Evolutionary conservation across 192 early-diverging fungal species (phyloP).

Genomic region (Entomortierella beljakovae): DNA sequence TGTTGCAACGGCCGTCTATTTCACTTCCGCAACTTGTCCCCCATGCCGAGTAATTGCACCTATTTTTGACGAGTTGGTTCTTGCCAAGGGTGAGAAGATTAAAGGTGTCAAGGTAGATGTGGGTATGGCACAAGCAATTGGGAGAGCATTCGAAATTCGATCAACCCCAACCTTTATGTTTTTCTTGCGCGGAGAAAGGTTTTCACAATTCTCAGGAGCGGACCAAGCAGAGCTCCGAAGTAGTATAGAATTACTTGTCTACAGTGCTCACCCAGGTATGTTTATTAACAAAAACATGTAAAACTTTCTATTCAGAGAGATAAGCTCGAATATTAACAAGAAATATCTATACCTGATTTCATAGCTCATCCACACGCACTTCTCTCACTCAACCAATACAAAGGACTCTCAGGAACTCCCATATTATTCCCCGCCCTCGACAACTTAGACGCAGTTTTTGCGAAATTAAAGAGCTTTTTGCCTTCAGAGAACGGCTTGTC

Average conservation of each 20-base stretch:
- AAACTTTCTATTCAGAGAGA: neutral
- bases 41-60: conserved; percentile 79
- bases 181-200: conserved; percentile 69
- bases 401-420: conserved; percentile 52
- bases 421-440: conserved; percentile 54
- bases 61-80: conserved; percentile 70
- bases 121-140: conserved; percentile 61
- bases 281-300: neutral
- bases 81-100: conserved; percentile 60
- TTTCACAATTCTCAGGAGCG: conserved; percentile 71
- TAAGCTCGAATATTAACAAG: neutral
- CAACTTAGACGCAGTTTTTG: conserved; percentile 47
- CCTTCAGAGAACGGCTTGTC: conserved; percentile 18
- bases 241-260: conserved; percentile 69
- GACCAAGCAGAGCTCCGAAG: conserved; percentile 68
- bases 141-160: conserved; percentile 64
- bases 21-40: conserved; percentile 75
- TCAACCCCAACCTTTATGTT: conserved; percentile 82
- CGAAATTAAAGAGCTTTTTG: conserved; percentile 49
- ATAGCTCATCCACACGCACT: conserved; percentile 72
- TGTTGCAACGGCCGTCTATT: conserved; percentile 70
- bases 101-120: conserved; percentile 76
- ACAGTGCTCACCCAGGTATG: conserved; percentile 72
- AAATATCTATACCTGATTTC: neutral
- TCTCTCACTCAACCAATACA: conserved; percentile 54